These are phyloP conservation scores for Boletus barrowsii DNA, from an alignment of 768 basidiomycete species.

Conservation along the genomic window DNA sequence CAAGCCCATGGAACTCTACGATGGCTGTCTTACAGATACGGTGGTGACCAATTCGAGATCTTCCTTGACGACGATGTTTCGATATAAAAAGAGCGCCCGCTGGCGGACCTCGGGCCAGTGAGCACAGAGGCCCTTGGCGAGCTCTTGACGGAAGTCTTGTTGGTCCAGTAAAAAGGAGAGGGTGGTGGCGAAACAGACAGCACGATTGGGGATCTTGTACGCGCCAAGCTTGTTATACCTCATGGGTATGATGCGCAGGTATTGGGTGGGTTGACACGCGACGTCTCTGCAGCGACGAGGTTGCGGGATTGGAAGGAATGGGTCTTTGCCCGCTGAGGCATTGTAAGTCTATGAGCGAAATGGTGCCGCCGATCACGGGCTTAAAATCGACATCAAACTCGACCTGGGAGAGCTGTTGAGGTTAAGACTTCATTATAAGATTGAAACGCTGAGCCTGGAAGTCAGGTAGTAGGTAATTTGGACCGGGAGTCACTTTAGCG, in stretches of 20 bases:
- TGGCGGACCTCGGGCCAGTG: conserved; percentile 26
- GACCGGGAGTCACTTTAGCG: too few relatives aligned
- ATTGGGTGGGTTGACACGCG: conserved; percentile 19
- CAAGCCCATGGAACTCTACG: conserved; percentile 25
- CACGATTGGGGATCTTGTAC: conserved; percentile 15
- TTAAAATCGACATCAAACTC: conserved; percentile 22
- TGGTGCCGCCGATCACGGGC: not conserved
- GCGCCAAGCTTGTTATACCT: conserved; percentile 20
- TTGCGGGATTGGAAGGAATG: conserved; percentile 11
- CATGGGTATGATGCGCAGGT: conserved; percentile 19
- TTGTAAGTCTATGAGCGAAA: not conserved
- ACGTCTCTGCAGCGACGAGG: conserved; percentile 11
- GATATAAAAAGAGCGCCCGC: conserved; percentile 25
- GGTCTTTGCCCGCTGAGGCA: not conserved
- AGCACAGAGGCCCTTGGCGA: conserved; percentile 10
- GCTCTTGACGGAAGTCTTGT: conserved; percentile 10
- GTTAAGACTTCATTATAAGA: not conserved
- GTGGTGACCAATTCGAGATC: conserved; percentile 8
- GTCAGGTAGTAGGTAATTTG: too few relatives aligned
- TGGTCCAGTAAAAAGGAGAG: conserved; percentile 20
- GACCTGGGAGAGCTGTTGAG: not conserved
- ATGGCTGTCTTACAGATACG: conserved; percentile 22
- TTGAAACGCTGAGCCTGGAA: too few relatives aligned
- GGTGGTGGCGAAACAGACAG: conserved; percentile 17
- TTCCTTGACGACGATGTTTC: conserved; percentile 7